A percentile compares a stretch with the other conserved stretches of the same genome.
Conservation (phyloP, 164 flowering plant species). For the Aristolochia contorta region DNA sequence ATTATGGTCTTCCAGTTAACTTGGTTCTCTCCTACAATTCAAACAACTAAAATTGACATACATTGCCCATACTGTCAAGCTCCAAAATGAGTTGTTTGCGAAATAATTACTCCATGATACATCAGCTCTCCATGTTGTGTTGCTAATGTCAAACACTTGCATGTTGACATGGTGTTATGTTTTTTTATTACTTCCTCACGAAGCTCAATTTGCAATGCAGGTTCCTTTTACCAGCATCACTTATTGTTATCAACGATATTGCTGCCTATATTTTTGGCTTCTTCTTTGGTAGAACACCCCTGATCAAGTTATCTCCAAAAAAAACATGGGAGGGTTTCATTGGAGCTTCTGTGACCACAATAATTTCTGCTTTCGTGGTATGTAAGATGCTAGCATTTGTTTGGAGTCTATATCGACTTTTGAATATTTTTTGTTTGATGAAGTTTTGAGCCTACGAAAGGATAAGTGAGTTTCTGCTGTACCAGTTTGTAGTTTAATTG, state of each 20-base stretch:
- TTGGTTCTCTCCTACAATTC: too few relatives aligned
- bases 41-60: too few relatives aligned
- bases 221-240: slow-evolving; percentile 99
- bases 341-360: slow-evolving; percentile 84
- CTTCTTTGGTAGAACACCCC: slow-evolving; percentile 92
- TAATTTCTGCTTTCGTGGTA: slow-evolving; percentile 82
- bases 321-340: slow-evolving; percentile 99
- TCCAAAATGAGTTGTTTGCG: too few relatives aligned
- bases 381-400: not conserved
- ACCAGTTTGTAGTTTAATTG: too few relatives aligned
- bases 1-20: too few relatives aligned
- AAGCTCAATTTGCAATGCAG: slow-evolving; percentile 31
- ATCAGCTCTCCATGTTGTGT: too few relatives aligned
- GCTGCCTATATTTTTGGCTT: slow-evolving; percentile 94
- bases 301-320: slow-evolving; percentile 93
- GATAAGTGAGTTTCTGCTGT: too few relatives aligned
- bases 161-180: not conserved
- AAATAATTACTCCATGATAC: too few relatives aligned
- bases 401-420: too few relatives aligned
- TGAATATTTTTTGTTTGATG: too few relatives aligned
- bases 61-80: too few relatives aligned
- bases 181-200: not conserved
- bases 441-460: too few relatives aligned
- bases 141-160: not conserved
- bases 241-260: slow-evolving; percentile 87